These are phyloP conservation scores for Flueggea neowawraea DNA, from an alignment of 441 rosid species.

Conservation along the genomic window DNA sequence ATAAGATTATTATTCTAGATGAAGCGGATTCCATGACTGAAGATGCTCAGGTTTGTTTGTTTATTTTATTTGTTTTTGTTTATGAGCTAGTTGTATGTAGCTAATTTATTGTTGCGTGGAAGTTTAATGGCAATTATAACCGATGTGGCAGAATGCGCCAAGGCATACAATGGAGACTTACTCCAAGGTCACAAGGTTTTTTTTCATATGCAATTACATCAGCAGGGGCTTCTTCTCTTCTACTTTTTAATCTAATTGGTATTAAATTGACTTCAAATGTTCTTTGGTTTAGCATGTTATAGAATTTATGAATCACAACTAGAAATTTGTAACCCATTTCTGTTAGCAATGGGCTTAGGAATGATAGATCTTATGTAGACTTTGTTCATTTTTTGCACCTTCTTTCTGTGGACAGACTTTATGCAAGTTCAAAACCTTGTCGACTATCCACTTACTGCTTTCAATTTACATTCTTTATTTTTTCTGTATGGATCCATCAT, in stretches of 20 bases:
- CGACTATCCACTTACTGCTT: too few relatives aligned
- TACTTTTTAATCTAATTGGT: neutral
- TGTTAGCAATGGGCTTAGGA: too few relatives aligned
- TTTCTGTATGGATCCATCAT: too few relatives aligned
- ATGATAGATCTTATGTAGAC: too few relatives aligned
- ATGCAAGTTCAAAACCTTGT: too few relatives aligned
- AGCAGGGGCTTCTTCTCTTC: conserved; percentile 64
- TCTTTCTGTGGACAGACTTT: too few relatives aligned
- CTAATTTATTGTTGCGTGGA: conserved; percentile 5
- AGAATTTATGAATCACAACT: too few relatives aligned
- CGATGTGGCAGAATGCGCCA: conserved; percentile 63
- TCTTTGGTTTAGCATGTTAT: neutral
- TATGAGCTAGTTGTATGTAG: neutral
- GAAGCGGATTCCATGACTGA: conserved; percentile 99
- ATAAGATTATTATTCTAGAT: conserved; percentile 86
- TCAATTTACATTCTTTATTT: too few relatives aligned
- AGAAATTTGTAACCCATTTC: too few relatives aligned
- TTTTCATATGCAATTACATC: conserved; percentile 88
- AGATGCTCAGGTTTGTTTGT: conserved; percentile 86
- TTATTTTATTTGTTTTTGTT: conserved; percentile 1
- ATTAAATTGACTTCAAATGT: neutral
- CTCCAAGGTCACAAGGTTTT: conserved; percentile 94
- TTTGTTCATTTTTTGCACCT: too few relatives aligned
- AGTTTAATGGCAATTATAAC: conserved; percentile 1
- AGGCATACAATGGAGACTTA: conserved; percentile 97